Evolutionary conservation across 306 rosid genomes (phyloP), one percentile per base, ranked within the genome.

Genomic region (Quercus variabilis): DNA sequence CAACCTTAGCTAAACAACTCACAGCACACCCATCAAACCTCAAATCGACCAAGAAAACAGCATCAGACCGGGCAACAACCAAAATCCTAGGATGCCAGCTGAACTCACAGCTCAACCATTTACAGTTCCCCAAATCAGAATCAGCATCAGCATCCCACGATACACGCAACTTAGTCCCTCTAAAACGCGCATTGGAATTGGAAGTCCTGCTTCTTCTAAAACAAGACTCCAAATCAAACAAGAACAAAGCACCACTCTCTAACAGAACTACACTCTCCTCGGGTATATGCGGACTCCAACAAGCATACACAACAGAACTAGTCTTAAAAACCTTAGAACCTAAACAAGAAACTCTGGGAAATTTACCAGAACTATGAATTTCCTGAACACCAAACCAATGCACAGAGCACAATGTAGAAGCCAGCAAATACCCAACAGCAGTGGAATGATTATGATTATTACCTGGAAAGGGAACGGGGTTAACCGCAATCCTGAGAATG

Each of bases 31-130:
- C 82, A 35, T 69, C 70, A 3, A 55, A 70, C 55, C 91, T 85
- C 38, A 89, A 82, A 82, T 92, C 93, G 81, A 92, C 90, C 65
- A 90, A 80, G 82, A 89, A 92, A 69, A 92, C 73, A 1, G 87
- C 91, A 77, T 91, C 90, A 6, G 88, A 86, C 21, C 85, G 75
- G 0, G 90, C 90, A 69, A 90, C 84, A 18, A 92, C 80, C 75
- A 92, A 79, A 79, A 88, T 73, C 81, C 91, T 83, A 0, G 89
- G 91, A 78, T 89, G 86, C 93, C 92, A 92, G 81, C 93, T 88
- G 69, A 92, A 90, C 23, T 90, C 96, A 85, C 91, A 90, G 72
- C 90, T 79, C 76, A 90, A 33, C 97, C 97, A 90, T 59, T 51
- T 86, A 43, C 12, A 69, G n/a, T 77, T 74, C 43, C 78, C 69